phyloP scores from a whole-genome alignment of 2,329 filamentous ascomycete species.

The Neocatenulostroma microsporum region DNA sequence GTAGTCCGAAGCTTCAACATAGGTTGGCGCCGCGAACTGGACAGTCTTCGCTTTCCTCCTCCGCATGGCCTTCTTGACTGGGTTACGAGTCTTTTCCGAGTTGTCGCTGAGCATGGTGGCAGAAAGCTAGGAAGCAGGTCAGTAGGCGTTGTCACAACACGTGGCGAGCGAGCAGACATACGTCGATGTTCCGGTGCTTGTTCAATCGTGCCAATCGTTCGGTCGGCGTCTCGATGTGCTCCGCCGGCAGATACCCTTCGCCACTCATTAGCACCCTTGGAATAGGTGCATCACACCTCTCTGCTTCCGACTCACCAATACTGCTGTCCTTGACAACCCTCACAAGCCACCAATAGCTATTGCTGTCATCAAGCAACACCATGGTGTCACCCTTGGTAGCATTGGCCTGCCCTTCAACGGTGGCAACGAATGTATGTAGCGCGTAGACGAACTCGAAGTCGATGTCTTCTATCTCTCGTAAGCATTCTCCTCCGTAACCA shows the following conservation, averaged over 20 bases:
- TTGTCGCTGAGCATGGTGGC: constrained; percentile 65
- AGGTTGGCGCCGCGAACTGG: constrained; percentile 75
- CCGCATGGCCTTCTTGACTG: constrained; percentile 75
- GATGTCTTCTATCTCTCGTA: constrained; percentile 93
- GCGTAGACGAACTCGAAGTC: constrained; percentile 99
- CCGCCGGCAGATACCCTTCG: constrained; percentile 87
- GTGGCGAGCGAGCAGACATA: constrained; percentile 44
- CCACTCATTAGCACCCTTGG: constrained; percentile 5
- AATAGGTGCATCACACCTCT: background rate
- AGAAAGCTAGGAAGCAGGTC: constrained; percentile 46
- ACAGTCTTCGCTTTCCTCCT: constrained; percentile 78
- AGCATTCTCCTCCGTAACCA: constrained; percentile 72
- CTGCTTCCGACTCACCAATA: constrained; percentile 52
- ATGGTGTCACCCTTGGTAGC: constrained; percentile 98
- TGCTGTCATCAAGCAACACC: constrained; percentile 95
- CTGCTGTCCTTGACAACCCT: constrained; percentile 95
- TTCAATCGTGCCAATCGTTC: constrained; percentile 89
- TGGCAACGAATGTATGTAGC: constrained; percentile 93
- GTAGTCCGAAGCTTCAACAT: constrained; percentile 78
- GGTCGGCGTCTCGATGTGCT: constrained; percentile 97
- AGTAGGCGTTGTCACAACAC: too few relatives aligned
- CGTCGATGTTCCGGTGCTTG: constrained; percentile 97
- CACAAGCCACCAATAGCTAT: constrained; percentile 99
- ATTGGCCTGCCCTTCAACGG: constrained; percentile 96
- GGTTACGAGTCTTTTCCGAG: constrained; percentile 71